Evolutionary conservation across 2,329 filamentous ascomycete genomes (phyloP), one percentile per base, ranked within the genome.

Genomic region (Thelonectria discophora): DNA sequence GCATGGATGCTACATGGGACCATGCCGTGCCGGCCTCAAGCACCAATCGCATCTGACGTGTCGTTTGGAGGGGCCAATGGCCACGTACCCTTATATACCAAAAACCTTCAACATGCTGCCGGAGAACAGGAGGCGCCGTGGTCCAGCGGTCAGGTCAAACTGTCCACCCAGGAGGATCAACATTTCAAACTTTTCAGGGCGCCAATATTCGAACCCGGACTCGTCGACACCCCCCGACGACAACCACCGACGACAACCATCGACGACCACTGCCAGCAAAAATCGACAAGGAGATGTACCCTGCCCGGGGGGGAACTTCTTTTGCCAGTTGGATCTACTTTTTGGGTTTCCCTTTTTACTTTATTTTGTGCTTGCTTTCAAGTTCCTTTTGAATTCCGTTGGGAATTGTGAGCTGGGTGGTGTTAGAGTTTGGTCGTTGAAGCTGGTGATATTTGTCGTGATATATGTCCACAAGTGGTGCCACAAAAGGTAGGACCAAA

Each of bases 131-230:
- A 60, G 71, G 71, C 71, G 69, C 66, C 64, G 63, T 58, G 60
- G 71, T 13, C 47, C 62, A 71, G 54, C 66, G 68, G 67, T 73
- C 70, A 68, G 71, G 71, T 63, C 71, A 73, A 73, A 66, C 66
- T 71, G 66, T 50, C 55, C 55, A 47, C 54, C 50, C 49, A 49
- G 66, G 62, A 55, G 66, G 63, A 64, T n/a, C 13, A 48, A 20
- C 42, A 27, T 40, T n/a, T n/a, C n/a, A n/a, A n/a, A n/a, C n/a
- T n/a, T n/a, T n/a, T n/a, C n/a, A n/a, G 49, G 52, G 11, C 60
- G 60, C 60, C 46, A 55, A 32, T 8, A 60, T 70, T 69, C 68
- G 63, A 70, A 47, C 42, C 57, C 58, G 51, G 17, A 18, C 20
- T 9, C 20, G 54, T 50, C 63, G 56, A 56, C 65, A 62, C 49